phyloP scores from a whole-genome alignment of 2,329 filamentous ascomycete species.

The Fusarium concolor region DNA sequence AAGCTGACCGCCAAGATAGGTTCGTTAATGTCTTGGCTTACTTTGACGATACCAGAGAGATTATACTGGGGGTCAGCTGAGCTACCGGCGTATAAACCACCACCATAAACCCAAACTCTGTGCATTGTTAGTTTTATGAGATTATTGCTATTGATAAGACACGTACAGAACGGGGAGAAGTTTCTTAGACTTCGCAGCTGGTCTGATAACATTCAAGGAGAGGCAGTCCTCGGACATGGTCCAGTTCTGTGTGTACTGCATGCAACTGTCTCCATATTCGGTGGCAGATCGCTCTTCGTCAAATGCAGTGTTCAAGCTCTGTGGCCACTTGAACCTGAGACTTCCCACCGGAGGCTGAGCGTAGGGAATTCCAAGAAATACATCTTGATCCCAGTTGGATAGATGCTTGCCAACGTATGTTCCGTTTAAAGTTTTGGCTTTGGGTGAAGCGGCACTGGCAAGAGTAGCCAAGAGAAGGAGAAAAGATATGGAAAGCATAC shows the following conservation, averaged over 20 bases:
- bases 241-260: slow-evolving; percentile 58
- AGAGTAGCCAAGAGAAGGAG: neutral
- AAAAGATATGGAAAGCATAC: neutral
- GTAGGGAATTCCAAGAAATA: slow-evolving; percentile 55
- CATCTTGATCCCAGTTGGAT: slow-evolving; percentile 52
- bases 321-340: slow-evolving; percentile 53
- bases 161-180: slow-evolving; percentile 53
- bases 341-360: slow-evolving; percentile 53
- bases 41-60: slow-evolving; percentile 56
- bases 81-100: slow-evolving; percentile 64
- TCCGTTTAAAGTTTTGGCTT: slow-evolving; percentile 41
- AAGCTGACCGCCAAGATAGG: slow-evolving; percentile 66
- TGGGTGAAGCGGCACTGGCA: slow-evolving; percentile 14
- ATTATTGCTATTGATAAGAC: fast-evolving
- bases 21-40: slow-evolving; percentile 62
- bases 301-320: slow-evolving; percentile 49
- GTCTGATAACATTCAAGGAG: slow-evolving; percentile 57
- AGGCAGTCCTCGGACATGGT: slow-evolving; percentile 63
- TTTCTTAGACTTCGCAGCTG: slow-evolving; percentile 48
- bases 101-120: slow-evolving; percentile 68
- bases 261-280: slow-evolving; percentile 58
- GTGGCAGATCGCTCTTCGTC: slow-evolving; percentile 54
- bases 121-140: neutral
- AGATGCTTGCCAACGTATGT: slow-evolving; percentile 49
- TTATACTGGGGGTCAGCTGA: slow-evolving; percentile 60